A percentile compares a stretch with the other conserved stretches of the same genome.
These are phyloP conservation scores for Psilocybe tampanensis DNA, from an alignment of 768 basidiomycete genomes.

Conservation along the genomic window DNA sequence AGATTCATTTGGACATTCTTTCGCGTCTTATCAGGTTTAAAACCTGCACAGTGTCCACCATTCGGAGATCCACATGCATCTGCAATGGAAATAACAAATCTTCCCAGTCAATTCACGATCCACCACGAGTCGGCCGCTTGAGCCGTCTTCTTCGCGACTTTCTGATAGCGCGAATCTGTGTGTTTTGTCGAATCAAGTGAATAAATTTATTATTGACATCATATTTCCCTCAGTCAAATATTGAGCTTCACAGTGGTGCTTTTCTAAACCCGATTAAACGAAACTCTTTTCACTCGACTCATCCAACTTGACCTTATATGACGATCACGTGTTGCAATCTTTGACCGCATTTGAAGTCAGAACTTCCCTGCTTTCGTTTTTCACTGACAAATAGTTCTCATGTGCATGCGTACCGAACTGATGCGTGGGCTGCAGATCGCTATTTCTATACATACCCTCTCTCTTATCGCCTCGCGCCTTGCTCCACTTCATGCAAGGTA, in stretches of 20 bases:
- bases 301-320: neutral
- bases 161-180: neutral
- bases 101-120: neutral
- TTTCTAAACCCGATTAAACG: neutral
- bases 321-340: conserved; percentile 1
- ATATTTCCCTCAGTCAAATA: neutral
- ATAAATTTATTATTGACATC: neutral
- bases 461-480: conserved; percentile 4
- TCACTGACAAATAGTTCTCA: conserved; percentile 1
- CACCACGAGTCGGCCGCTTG: too few species aligned
- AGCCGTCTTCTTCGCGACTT: neutral
- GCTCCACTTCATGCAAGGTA: conserved; percentile 1
- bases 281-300: neutral
- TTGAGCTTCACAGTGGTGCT: neutral
- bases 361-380: neutral
- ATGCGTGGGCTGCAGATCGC: conserved; percentile 3
- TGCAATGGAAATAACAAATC: neutral
- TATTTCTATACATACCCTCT: neutral
- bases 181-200: neutral
- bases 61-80: neutral
- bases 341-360: neutral
- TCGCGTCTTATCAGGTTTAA: neutral
- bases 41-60: neutral
- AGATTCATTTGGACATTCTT: neutral
- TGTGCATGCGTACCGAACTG: conserved; percentile 4